Evolutionary conservation across 257 asterid genomes (phyloP), one percentile per base, ranked within the genome.

Genomic region (Nicotiana obtusifolia): DNA sequence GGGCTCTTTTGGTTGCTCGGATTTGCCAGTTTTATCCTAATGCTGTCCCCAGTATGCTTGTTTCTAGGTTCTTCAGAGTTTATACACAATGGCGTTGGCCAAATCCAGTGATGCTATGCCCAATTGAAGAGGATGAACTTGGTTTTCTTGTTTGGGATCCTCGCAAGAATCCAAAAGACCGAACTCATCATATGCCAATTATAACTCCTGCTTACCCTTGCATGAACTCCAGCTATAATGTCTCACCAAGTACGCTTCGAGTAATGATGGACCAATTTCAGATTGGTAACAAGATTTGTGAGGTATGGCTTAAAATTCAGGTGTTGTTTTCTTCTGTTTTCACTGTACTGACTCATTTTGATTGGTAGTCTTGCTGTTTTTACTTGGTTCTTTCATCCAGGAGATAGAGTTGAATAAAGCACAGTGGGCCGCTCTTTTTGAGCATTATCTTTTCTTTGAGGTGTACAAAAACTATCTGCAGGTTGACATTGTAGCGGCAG

Each of bases 1-100:
- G 88, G 88, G 90, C 88, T 20, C 80, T 87, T 20, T 81, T 87
- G 69, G 90, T 85, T 75, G 90, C 88, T 64, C 86, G 86, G 20
- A 81, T 87, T 56, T 87, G 90, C 86, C 90, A 85, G 83, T 84
- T 87, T 52, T 85, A 87, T 84, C 90, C 90, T 52, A 73, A 83
- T 79, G 90, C 88, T 26, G 62, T 83, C 66, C 90, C 90, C 24
- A 87, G 82, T 83, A 87, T 87, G 90, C 82, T 87, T 78, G 87
- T 87, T 37, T 87, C 90, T 59, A 84, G 90, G 69, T 87, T 87
- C 82, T 87, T 87, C 64, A 83, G 90, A 78, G 90, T 87, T 35
- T 87, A 83, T 80, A 87, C 88, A 53, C 90, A 85, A 76, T 87
- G 90, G 90, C 86, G 83, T 30, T 87, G 90, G 90, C 90, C 90